Evolutionary conservation across 306 rosid species (phyloP).

Genomic region (Astragalus glycyphyllos): DNA sequence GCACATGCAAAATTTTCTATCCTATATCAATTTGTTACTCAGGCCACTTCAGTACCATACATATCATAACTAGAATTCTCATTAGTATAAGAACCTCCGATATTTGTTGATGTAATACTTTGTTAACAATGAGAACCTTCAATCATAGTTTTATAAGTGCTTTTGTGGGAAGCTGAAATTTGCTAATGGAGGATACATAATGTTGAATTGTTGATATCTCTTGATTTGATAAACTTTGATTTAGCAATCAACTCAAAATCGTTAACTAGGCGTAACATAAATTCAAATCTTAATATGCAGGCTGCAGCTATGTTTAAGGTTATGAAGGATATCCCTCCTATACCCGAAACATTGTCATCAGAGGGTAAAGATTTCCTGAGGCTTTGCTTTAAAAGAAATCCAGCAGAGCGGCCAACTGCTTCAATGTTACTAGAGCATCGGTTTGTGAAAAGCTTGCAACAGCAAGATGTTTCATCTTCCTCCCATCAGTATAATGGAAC

Average conservation of each 20-base stretch:
- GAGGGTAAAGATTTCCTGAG: slow-evolving; percentile 88
- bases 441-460: slow-evolving; percentile 66
- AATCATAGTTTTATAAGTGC: slow-evolving; percentile 7
- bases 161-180: slow-evolving; percentile 15
- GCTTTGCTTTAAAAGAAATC: slow-evolving; percentile 90
- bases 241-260: not conserved
- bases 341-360: slow-evolving; percentile 80
- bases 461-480: slow-evolving; percentile 54
- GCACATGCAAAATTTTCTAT: slow-evolving; percentile 28
- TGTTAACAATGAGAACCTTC: slow-evolving; percentile 9
- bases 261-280: no score
- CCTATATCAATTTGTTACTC: slow-evolving; percentile 8
- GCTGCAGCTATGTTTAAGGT: slow-evolving; percentile 99
- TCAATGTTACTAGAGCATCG: slow-evolving; percentile 77
- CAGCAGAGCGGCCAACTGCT: slow-evolving; percentile 87
- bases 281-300: slow-evolving; percentile 50
- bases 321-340: slow-evolving; percentile 78
- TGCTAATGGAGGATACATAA: not conserved
- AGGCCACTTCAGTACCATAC: not conserved
- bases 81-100: not conserved
- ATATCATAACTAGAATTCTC: not conserved
- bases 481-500: slow-evolving; percentile 45
- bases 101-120: not conserved
- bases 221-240: slow-evolving; percentile 22
- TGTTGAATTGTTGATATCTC: not conserved